Evolutionary conservation across 805 yeast genomes (phyloP).

Genomic region (Wickerhamomyces hampshirensis): DNA sequence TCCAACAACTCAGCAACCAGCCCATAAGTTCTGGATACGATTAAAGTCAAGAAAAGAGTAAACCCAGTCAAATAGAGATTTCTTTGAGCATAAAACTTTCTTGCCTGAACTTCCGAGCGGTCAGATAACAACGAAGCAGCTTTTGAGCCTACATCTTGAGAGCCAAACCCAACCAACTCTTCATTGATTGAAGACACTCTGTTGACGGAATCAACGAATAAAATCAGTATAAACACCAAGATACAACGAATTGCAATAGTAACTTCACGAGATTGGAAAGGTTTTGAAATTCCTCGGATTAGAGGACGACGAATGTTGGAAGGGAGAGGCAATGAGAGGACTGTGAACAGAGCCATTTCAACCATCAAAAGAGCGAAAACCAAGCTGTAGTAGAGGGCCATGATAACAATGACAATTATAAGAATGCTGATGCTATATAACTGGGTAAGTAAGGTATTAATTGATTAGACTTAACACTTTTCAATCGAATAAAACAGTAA

Average conservation of each 20-base stretch:
- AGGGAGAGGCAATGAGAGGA: constrained; percentile 85
- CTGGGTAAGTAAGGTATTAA: no score
- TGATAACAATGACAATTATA: constrained; percentile 8
- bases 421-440: no score
- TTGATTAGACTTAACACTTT: no score
- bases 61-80: constrained; percentile 95
- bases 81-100: constrained; percentile 93
- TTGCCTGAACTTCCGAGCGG: constrained; percentile 80
- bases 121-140: constrained; percentile 37
- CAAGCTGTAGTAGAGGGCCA: constrained; percentile 29
- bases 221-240: constrained; percentile 73
- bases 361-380: constrained; percentile 68
- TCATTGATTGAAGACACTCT: constrained; percentile 66
- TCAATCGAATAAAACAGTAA: no score
- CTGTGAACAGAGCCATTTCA: constrained; percentile 75
- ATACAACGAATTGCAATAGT: constrained; percentile 77
- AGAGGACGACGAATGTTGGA: constrained; percentile 64
- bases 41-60: constrained; percentile 83
- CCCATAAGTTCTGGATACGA: constrained; percentile 77
- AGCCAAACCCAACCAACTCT: constrained; percentile 44
- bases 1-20: constrained; percentile 69
- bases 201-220: constrained; percentile 86
- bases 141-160: constrained; percentile 10
- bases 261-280: constrained; percentile 66
- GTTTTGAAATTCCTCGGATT: constrained; percentile 56